Conservation (phyloP, 192 early-diverging fungal genomes). For the Neocallimastix lanati region DNA sequence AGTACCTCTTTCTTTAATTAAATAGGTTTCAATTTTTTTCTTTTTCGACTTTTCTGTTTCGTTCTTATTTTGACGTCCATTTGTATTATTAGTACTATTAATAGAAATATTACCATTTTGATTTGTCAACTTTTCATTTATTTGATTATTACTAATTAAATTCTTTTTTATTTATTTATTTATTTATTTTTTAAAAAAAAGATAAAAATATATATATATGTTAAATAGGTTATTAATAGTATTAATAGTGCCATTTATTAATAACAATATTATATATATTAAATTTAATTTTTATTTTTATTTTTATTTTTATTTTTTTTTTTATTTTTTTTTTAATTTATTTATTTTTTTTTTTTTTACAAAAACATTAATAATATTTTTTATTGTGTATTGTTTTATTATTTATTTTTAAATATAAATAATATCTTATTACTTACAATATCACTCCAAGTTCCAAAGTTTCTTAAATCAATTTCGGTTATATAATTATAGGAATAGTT, state of each 20-base stretch:
- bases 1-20: neutral
- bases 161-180: neutral
- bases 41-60: neutral
- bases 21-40: neutral
- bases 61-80: neutral
- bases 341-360: too few relatives aligned
- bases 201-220: neutral
- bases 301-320: too few relatives aligned
- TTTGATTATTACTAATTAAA: neutral
- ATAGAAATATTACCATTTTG: neutral
- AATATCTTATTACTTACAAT: neutral
- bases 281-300: too few relatives aligned
- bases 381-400: too few relatives aligned
- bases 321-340: too few relatives aligned
- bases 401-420: too few relatives aligned
- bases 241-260: too few relatives aligned
- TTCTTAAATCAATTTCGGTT: neutral
- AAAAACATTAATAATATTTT: too few relatives aligned
- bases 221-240: too few relatives aligned
- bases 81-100: neutral
- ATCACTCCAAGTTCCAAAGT: neutral
- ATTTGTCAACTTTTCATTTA: neutral
- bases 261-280: too few relatives aligned
- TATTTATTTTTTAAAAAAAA: too few relatives aligned
- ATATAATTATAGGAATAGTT: neutral